Evolutionary conservation across 441 rosid species (phyloP), one percentile per base, ranked within the genome.

Genomic region (Sinapis alba): DNA sequence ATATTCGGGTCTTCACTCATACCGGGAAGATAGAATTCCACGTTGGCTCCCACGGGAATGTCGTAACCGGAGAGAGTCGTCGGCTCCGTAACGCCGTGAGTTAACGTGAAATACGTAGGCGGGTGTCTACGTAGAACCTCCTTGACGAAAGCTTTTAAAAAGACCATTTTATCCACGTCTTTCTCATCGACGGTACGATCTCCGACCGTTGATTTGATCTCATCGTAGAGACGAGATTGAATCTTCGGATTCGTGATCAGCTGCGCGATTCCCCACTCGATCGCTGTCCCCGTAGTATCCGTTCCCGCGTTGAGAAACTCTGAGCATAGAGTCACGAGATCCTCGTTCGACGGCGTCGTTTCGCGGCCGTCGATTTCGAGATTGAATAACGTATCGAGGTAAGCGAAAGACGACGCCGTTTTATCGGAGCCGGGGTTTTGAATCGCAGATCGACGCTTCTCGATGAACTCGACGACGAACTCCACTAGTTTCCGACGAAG

Each of bases 241-340:
- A 88, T 67, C 16, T 83, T 62, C 0, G 91, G 93, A 75, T 93
- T 93, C 2, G 70, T 79, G 9, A 89, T 90, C 23, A 93, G 77
- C 79, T 84, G 81, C 5, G 92, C 97, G 2, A 90, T 83, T 0
- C 90, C 97, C 98, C 98, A 93, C 51, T 93, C 97, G 18, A 87
- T 57, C 0, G 89, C 94, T 2, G 94, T 90, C 93, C 0, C 56
- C 0, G 56, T 50, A 0, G 56, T 50, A 7, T 50, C 56, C 21
- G 98, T 88, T 2, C 92, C 95, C 0, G 97, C 98, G 51, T 90
- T 90, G 69, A 93, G 45, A 77, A 93, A 87, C 80, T 93, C 97
- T 0, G 98, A 93, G 73, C 91, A 88, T 0, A 93, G 92, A 1
- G 90, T 70, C 26, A 93, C 98, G 0, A 93, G 88, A 78, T 93